Base-by-base conservation (phyloP, 306 rosid species). In the Gillenia trifoliata region DNA sequence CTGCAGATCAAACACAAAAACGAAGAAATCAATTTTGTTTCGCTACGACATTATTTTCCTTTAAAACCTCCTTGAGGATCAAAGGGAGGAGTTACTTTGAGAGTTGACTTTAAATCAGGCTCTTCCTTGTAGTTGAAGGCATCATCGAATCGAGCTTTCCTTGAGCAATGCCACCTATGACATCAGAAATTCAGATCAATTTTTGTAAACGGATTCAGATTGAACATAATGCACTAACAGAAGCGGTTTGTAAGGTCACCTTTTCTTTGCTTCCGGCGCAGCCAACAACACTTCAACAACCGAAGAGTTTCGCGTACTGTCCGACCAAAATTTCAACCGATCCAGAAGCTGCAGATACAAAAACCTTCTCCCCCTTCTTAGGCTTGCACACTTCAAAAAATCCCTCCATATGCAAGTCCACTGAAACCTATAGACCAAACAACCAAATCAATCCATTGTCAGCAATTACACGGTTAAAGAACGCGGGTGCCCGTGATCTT, bases 51-150 rank as follows among this genome's bases (percentile, higher is more conserved):
- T n/a, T n/a, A n/a, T n/a, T n/a, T n/a, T 47, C 28, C 23, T 50
- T 47, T 60, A 17, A 17, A 22, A 22, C 5, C n/a, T n/a, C n/a
- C n/a, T n/a, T n/a, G 55, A 17, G 10, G 19, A 49, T 55, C 5
- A 8, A 55, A 55, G 29, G 1, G 8, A 19, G 22, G 2, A n/a
- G 31, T 68, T 5, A 88, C 98, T 87, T 43, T 83, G 68, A 89
- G 87, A 19, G 89, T 64, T n/a, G 88, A 65, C 52, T 84, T 86
- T 77, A 93, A 80, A 75, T 89, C 89, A 4, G 74, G 65, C 68
- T 91, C 96, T 64, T 88, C 89, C 47, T 84, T 93, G 80, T 93
- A 91, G 82, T 93, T 90, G 86, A 93, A 93, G 67, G 96, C 98
- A 50, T 89, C 90, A 61, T 93, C 93, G 47, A 88, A 86, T 75